A percentile compares a stretch with the other conserved stretches of the same genome.
Evolutionary conservation across 768 basidiomycete genomes (phyloP).

Genomic region (Aureoboletus auriporus): DNA sequence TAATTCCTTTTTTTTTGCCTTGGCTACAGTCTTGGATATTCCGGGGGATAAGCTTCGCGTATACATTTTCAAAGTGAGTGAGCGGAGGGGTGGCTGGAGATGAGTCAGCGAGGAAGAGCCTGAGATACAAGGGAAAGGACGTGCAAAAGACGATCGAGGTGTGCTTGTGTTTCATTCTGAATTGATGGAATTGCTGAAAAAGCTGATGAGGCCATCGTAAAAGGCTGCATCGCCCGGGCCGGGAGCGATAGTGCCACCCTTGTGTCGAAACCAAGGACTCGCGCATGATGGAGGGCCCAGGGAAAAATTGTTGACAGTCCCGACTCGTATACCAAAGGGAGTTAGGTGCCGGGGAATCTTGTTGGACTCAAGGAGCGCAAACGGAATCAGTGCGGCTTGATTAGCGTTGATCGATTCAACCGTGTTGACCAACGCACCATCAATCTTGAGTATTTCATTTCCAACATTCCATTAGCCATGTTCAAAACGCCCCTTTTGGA

Average conservation of each 20-base stretch:
- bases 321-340: slow-evolving; percentile 39
- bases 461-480: no score
- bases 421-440: no score
- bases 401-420: no score
- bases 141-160: slow-evolving; percentile 67
- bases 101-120: slow-evolving; percentile 2
- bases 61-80: slow-evolving; percentile 68
- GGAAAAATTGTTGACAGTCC: slow-evolving; percentile 48
- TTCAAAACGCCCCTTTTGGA: no score
- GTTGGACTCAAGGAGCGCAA: slow-evolving; percentile 50
- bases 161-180: slow-evolving; percentile 27
- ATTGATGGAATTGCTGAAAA: slow-evolving; percentile 57
- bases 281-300: slow-evolving; percentile 62
- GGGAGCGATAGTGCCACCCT: slow-evolving; percentile 42
- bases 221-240: slow-evolving; percentile 48
- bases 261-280: slow-evolving; percentile 66
- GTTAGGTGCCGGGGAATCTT: slow-evolving; percentile 36
- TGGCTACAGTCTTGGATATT: slow-evolving; percentile 47
- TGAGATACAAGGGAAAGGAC: slow-evolving; percentile 1
- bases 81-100: slow-evolving; percentile 75
- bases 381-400: slow-evolving; percentile 62
- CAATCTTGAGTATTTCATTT: no score
- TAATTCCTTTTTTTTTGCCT: slow-evolving; percentile 42
- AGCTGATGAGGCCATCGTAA: slow-evolving; percentile 67
- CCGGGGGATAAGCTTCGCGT: slow-evolving; percentile 71